Base-by-base conservation (phyloP, 768 basidiomycete species). In the Royoungia palumana region DNA sequence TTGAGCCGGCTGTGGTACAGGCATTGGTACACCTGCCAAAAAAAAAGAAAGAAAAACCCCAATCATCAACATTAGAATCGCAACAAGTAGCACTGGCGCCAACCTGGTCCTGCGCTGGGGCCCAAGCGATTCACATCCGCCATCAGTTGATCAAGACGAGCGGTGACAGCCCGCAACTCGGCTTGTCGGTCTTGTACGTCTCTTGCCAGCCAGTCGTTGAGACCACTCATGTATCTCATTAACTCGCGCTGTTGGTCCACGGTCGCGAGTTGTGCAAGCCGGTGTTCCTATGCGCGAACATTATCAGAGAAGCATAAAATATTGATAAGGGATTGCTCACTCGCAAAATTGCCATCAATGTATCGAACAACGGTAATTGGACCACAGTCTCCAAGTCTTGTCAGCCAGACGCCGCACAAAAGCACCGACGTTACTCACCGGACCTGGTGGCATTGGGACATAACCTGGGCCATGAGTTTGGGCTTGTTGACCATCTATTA, bases 111-210 rank as follows among this genome's bases (percentile, higher is more conserved):
- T 34, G 78, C 62, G 16, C 74, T 73, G 50, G 71, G 55, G 42
- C 75, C 66, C 9, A 83, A 52, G 37, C 77, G 72, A 27, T 75
- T 73, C 36, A 77, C 46, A 34, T 73, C 75, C 4, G 72, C 68
- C 25, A 71, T 63, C 6, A 82, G 60, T 41, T 70, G 68, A 54
- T 79, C 75, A 6, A 92, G 72, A 11, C 86, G 78, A 16, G 79
- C 81, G 36, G 79, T 72, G 8, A 93, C 79, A 9, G 78, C 80
- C 16, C 75, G 75, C 34, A 92, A 68, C 61, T 91, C 89, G 4
- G 78, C 73, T 53, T 89, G 89, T 20, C 90, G 82, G 65, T 90
- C 87, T 39, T 77, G 75, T 0, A 89, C 87, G 63, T 93, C 90
- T 28, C 82, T 77, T 47, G 77, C 82, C 14, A 93, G 70, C 90